These are phyloP conservation scores for Kalmusia sp. DNA, from an alignment of 2,329 filamentous ascomycete genomes.

Conservation along the genomic window DNA sequence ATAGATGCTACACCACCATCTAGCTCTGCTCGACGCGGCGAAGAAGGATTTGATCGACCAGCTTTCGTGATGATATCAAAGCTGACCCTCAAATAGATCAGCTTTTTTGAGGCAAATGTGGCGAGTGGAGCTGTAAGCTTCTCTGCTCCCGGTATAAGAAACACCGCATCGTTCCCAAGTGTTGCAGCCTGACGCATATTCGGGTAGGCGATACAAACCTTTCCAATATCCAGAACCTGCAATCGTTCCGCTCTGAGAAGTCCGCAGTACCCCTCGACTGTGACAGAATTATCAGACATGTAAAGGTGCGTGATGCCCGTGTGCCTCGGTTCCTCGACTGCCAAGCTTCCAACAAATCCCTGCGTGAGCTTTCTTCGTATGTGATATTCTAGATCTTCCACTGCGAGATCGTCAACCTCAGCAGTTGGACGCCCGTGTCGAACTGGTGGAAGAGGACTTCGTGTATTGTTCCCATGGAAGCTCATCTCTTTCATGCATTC, in stretches of 20 bases:
- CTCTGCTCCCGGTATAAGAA: conserved; percentile 57
- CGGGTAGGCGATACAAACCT: conserved; percentile 42
- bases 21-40: conserved; percentile 35
- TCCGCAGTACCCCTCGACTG: conserved; percentile 62
- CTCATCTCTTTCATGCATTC: conserved; percentile 53
- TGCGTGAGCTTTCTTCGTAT: conserved; percentile 49
- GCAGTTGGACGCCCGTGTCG: conserved; percentile 41
- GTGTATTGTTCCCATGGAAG: conserved; percentile 14
- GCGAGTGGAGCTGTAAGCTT: conserved; percentile 61
- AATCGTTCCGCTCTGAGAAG: conserved; percentile 60
- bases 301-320: conserved; percentile 67
- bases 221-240: conserved; percentile 63
- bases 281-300: conserved; percentile 62
- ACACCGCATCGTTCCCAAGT: conserved; percentile 26
- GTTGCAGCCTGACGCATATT: conserved; percentile 30
- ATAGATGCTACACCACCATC: conserved; percentile 23
- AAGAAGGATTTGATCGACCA: conserved; percentile 19
- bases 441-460: conserved; percentile 28
- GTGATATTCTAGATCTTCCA: conserved; percentile 60
- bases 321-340: conserved; percentile 62
- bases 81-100: conserved; percentile 64
- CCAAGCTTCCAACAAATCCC: conserved; percentile 59
- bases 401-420: conserved; percentile 39
- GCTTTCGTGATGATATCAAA: conserved; percentile 62
- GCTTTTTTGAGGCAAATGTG: conserved; percentile 52